Base-by-base conservation (phyloP, 2,329 filamentous ascomycete genomes). In the Aspergillus intermedius region DNA sequence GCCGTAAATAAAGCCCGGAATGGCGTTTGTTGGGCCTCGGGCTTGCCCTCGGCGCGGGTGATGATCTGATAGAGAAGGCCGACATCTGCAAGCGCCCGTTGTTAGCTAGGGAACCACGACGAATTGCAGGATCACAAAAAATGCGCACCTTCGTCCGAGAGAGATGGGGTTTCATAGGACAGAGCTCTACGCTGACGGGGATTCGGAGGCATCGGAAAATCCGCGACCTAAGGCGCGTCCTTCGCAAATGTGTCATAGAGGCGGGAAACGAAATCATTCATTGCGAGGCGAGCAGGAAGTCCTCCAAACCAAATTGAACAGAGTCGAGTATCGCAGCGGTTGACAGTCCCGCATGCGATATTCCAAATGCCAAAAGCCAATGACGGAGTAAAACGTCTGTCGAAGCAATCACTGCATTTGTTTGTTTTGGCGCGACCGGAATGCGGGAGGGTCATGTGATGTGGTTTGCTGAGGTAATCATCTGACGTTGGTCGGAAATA, bases 1-100 rank as follows among this genome's bases (percentile, higher is more conserved):
- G 88, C 88, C 46, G 79, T 77, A 69, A 94, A 94, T 15, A 95
- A 78, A 8, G 88, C 88, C 61, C 83, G 83, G 49, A 86, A 88
- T 3, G 87, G 84, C 19, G 86, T 75, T 48, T 80, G 78, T 58
- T 86, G 80, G 44, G 77, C 77, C 49, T 83, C 79, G 1, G 81
- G 75, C 25, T 87, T 77, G 37, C 79, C 73, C 69, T 91, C 82
- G 40, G 88, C 90, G 58, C 79, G 77, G 52, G 76, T 74, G 60
- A 94, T 83, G 60, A 95, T 87, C 50, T 86, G 78, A 68, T 89
- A 86, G 49, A 95, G 77, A 53, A 89, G 77, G 53, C 80, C 78
- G 66, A 95, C 87, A 73, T 94, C 91, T 90, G 55, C 15, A 42
- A 22, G 23, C 4, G 23, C 13, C 49, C 22, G 34, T 44, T 44